These are phyloP conservation scores for Hypocreales sp. DNA, from an alignment of 2,329 filamentous ascomycete species.

Conservation along the genomic window DNA sequence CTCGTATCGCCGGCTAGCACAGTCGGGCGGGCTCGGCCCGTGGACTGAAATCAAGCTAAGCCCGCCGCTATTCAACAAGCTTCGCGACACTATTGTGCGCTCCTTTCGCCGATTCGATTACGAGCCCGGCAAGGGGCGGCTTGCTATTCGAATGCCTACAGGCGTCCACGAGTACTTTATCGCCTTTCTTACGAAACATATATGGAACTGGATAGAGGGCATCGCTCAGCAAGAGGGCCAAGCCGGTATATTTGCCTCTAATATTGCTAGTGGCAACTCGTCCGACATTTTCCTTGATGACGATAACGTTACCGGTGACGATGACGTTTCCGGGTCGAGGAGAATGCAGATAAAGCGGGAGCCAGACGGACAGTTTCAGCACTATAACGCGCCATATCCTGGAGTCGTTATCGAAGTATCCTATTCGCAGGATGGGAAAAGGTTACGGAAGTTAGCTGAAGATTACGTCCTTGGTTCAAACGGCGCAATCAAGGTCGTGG, in stretches of 20 bases:
- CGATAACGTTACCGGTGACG: no score
- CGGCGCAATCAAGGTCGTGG: conserved; percentile 6
- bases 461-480: conserved; percentile 7
- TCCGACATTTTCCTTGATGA: background rate
- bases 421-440: no score
- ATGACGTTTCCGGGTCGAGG: no score
- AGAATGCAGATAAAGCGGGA: conserved; percentile 3
- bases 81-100: background rate
- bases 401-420: conserved; percentile 7
- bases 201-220: background rate
- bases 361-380: conserved; percentile 6
- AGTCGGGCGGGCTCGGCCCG: background rate
- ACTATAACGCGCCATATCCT: conserved; percentile 3
- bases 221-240: background rate
- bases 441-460: conserved; percentile 5
- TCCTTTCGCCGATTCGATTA: background rate
- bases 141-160: conserved; percentile 4
- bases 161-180: conserved; percentile 3
- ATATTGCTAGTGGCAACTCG: conserved; percentile 1
- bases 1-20: no score
- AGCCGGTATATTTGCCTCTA: conserved; percentile 1
- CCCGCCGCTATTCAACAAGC: background rate
- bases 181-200: no score
- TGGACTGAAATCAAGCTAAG: background rate
- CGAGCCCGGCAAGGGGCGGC: background rate